Percentiles rank a stretch among this genome's conserved stretches.
phyloP scores from a whole-genome alignment of 805 yeast genomes.

The Vanderwaltozyma yarrowii region DNA sequence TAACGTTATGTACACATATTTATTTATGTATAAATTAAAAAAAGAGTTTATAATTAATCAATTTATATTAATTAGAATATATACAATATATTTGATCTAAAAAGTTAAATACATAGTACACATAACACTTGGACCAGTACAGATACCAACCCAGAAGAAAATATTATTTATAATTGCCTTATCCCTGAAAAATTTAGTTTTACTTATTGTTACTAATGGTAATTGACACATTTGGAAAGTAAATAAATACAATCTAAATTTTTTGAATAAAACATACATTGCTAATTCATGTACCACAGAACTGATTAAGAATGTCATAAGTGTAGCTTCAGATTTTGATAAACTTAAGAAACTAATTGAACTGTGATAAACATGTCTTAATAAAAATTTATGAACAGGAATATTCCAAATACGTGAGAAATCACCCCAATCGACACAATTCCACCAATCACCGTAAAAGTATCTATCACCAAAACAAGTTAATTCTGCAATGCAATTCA shows the following conservation, averaged over 20 bases:
- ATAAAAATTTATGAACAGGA: conserved; percentile 82
- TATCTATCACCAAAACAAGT: conserved; percentile 81
- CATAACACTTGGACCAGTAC: conserved; percentile 82
- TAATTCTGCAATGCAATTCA: conserved; percentile 83
- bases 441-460: conserved; percentile 98
- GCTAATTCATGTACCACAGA: conserved; percentile 82
- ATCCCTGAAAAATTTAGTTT: conserved; percentile 46
- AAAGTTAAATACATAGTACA: conserved; percentile 77
- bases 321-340: conserved; percentile 56
- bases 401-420: conserved; percentile 90
- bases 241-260: conserved; percentile 70
- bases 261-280: conserved; percentile 79
- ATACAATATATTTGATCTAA: conserved; percentile 22
- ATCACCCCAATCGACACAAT: conserved; percentile 85
- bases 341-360: conserved; percentile 67
- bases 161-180: conserved; percentile 61
- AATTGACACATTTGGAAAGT: conserved; percentile 79
- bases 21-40: too few species aligned
- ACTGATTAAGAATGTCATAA: conserved; percentile 70
- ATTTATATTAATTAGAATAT: too few species aligned
- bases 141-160: conserved; percentile 85
- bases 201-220: conserved; percentile 60
- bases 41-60: too few species aligned
- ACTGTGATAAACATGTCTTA: conserved; percentile 91
- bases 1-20: too few species aligned